phyloP scores from a whole-genome alignment of 2,329 filamentous ascomycete genomes.

The Zymoseptoria pseudotritici region DNA sequence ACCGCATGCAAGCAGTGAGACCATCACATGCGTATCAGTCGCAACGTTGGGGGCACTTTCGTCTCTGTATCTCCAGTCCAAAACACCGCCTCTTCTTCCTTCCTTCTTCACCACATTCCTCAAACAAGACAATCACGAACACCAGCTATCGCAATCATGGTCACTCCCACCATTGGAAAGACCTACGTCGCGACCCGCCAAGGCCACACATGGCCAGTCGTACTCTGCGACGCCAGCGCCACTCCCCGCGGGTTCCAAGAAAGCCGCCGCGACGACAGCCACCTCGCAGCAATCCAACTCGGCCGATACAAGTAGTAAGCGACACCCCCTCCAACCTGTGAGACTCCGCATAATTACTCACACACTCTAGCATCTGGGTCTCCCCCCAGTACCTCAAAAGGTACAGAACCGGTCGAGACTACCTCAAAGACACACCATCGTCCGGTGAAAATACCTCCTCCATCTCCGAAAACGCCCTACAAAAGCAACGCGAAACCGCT shows the following conservation, averaged over 20 bases:
- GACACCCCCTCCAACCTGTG: background rate
- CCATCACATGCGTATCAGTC: too few relatives aligned
- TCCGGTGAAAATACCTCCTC: conserved; percentile 3
- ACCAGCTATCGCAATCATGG: background rate
- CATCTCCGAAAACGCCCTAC: background rate
- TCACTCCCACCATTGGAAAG: conserved; percentile 2
- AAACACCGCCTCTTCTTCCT: background rate
- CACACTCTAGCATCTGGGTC: conserved; percentile 15
- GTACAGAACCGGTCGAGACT: conserved; percentile 11
- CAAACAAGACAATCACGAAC: background rate
- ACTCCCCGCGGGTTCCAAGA: conserved; percentile 9
- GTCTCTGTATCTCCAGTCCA: too few relatives aligned
- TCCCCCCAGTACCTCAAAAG: conserved; percentile 1
- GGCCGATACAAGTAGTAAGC: conserved; percentile 19
- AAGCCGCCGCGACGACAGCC: background rate
- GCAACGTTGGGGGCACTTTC: too few relatives aligned
- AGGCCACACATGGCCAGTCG: conserved; percentile 15
- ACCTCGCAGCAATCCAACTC: conserved; percentile 17
- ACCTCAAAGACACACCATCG: background rate
- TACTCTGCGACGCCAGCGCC: conserved; percentile 13
- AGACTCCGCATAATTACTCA: background rate
- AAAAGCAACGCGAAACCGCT: conserved; percentile 8
- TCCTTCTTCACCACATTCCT: background rate
- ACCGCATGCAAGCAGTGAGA: too few relatives aligned
- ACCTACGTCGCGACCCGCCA: conserved; percentile 12